Evolutionary conservation across 768 basidiomycete species (phyloP).

Genomic region (Sarcodon aspratus): DNA sequence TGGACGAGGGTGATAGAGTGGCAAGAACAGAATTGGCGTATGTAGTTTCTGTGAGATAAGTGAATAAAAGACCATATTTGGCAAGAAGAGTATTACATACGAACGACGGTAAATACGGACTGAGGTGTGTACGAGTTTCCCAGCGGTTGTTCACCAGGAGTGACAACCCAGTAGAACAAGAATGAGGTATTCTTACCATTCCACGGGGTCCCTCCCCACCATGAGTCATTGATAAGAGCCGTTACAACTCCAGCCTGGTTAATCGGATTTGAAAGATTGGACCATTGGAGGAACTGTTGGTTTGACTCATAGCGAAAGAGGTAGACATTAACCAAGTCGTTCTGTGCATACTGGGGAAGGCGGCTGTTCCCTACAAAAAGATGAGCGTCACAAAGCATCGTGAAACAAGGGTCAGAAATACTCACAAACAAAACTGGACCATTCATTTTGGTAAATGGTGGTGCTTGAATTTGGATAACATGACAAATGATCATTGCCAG

Average conservation of each 20-base stretch:
- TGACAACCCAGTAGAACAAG: slow-evolving; percentile 73
- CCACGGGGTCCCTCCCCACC: slow-evolving; percentile 54
- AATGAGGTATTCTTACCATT: slow-evolving; percentile 43
- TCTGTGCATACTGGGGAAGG: slow-evolving; percentile 54
- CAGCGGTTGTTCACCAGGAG: slow-evolving; percentile 41
- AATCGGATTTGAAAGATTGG: slow-evolving; percentile 29
- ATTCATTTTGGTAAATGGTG: slow-evolving; percentile 59
- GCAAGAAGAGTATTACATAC: slow-evolving; percentile 35
- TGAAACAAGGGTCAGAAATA: slow-evolving; percentile 16
- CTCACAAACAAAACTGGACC: slow-evolving; percentile 73
- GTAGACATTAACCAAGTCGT: slow-evolving; percentile 58
- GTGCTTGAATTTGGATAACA: slow-evolving; percentile 59
- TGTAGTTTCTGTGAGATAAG: slow-evolving; percentile 49
- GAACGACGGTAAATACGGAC: slow-evolving; percentile 68
- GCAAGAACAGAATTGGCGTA: slow-evolving; percentile 55
- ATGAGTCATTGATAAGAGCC: slow-evolving; percentile 57
- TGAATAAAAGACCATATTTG: slow-evolving; percentile 2
- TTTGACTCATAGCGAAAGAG: slow-evolving; percentile 67
- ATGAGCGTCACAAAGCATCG: slow-evolving; percentile 6
- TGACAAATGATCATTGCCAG: slow-evolving; percentile 64
- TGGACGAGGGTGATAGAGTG: slow-evolving; percentile 31
- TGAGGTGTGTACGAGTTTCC: slow-evolving; percentile 54
- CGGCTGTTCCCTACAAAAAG: slow-evolving; percentile 57
- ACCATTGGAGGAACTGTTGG: slow-evolving; percentile 31
- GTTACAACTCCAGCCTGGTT: slow-evolving; percentile 43